phyloP scores from a whole-genome alignment of 352 stramenopile species.

The Lagenidium sp. region DNA sequence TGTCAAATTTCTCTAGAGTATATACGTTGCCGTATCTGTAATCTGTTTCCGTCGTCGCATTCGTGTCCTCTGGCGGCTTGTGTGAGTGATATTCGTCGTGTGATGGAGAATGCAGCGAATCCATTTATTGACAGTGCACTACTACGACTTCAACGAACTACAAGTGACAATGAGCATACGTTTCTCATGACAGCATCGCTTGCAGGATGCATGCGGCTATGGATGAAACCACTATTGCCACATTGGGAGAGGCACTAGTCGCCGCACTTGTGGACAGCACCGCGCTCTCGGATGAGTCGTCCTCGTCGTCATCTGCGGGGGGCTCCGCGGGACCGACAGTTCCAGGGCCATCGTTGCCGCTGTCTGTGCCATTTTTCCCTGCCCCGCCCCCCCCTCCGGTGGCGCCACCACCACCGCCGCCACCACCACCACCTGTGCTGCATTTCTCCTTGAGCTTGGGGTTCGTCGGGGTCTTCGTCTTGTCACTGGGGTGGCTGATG shows the following conservation, averaged over 20 bases:
- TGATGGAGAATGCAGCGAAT: too few species aligned
- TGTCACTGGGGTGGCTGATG: constrained; percentile 51
- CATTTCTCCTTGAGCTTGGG: constrained; percentile 38
- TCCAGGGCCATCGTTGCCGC: constrained; percentile 15
- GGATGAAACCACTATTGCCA: too few species aligned
- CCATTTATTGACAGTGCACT: constrained; percentile 2
- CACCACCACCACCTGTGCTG: constrained; percentile 3
- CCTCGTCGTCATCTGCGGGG: constrained; percentile 45
- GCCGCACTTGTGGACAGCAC: constrained; percentile 8
- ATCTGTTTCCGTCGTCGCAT: background rate
- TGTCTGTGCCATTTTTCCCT: constrained; percentile 6
- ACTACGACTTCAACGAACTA: too few species aligned
- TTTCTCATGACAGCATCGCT: too few species aligned
- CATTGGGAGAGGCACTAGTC: too few species aligned
- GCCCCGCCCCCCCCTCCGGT: background rate
- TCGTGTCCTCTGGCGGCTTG: too few species aligned
- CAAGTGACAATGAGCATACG: too few species aligned
- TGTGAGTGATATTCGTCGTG: too few species aligned
- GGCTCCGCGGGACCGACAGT: constrained; percentile 1
- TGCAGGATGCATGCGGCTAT: too few species aligned
- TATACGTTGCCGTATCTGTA: background rate
- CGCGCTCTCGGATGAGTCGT: constrained; percentile 42
- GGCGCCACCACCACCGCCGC: background rate
- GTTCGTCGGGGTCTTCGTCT: constrained; percentile 41
- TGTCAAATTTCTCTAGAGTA: constrained; percentile 4